Conservation (phyloP, 495 filamentous ascomycete species). For the Podospora anserina region DNA sequence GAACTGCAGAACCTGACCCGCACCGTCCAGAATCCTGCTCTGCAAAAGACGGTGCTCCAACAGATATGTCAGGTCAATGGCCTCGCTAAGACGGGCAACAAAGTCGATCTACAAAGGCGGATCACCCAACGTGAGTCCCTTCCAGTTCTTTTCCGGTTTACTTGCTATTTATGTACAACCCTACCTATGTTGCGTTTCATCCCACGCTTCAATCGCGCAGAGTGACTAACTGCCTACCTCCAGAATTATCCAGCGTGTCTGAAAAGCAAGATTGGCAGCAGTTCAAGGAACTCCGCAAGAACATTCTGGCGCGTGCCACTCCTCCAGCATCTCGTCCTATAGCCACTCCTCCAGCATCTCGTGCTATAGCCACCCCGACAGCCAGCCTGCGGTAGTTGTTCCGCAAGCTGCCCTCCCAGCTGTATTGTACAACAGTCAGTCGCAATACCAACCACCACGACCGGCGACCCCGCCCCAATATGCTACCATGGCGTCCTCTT, state of each 20-base stretch:
- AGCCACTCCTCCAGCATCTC: background rate
- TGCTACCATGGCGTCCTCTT: constrained; percentile 15
- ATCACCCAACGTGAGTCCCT: constrained; percentile 61
- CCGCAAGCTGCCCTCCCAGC: constrained; percentile 3
- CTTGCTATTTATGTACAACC: background rate
- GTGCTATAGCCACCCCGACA: background rate
- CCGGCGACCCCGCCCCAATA: constrained; percentile 11
- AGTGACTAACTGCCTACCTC: background rate
- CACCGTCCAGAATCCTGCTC: constrained; percentile 29
- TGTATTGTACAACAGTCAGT: constrained; percentile 12
- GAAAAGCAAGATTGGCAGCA: constrained; percentile 18
- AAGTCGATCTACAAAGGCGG: constrained; percentile 71
- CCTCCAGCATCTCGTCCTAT: background rate
- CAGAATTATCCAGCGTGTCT: background rate
- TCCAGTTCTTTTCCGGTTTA: background rate
- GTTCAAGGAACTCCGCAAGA: constrained; percentile 27
- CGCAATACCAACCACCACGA: constrained; percentile 11
- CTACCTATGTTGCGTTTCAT: background rate
- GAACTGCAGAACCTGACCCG: constrained; percentile 44
- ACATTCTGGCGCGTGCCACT: constrained; percentile 16
- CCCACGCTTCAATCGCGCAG: background rate
- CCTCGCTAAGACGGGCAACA: constrained; percentile 72
- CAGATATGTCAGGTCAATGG: constrained; percentile 66
- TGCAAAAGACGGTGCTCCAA: constrained; percentile 70
- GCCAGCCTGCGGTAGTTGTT: background rate